A percentile compares a stretch with the other conserved stretches of the same genome.
These are phyloP conservation scores for Nemophila menziesii DNA, from an alignment of 257 asterid species.

Conservation along the genomic window DNA sequence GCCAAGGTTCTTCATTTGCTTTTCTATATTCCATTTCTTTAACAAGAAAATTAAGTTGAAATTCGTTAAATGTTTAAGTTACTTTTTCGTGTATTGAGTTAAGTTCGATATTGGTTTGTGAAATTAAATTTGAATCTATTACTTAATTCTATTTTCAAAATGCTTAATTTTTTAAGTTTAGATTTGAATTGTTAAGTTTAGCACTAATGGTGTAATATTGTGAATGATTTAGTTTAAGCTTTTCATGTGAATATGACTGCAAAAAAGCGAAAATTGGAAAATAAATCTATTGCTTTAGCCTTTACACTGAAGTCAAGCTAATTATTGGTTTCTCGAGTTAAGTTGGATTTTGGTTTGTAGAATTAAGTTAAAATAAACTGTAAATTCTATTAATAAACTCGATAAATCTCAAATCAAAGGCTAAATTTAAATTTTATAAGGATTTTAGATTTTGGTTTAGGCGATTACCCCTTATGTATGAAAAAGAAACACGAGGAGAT, in stretches of 20 bases:
- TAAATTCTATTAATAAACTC: no score
- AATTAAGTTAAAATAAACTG: no score
- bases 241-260: slow-evolving; percentile 2
- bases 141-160: not conserved
- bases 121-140: not conserved
- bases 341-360: no score
- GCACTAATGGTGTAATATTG: not conserved
- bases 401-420: no score
- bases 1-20: slow-evolving; percentile 47
- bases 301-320: no score
- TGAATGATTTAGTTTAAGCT: not conserved
- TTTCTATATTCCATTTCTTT: not conserved
- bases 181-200: not conserved
- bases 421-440: no score
- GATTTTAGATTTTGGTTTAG: no score
- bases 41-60: not conserved
- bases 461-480: no score
- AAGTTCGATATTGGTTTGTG: not conserved
- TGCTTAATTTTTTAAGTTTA: not conserved
- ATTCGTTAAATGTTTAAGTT: not conserved
- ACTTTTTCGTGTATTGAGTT: not conserved
- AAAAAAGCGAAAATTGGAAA: not conserved
- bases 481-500: no score
- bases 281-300: not conserved
- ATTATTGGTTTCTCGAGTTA: no score